Evolutionary conservation across 1,284 basidiomycete genomes (phyloP), one percentile per base, ranked within the genome.

Genomic region (Sporisorium exsertum): DNA sequence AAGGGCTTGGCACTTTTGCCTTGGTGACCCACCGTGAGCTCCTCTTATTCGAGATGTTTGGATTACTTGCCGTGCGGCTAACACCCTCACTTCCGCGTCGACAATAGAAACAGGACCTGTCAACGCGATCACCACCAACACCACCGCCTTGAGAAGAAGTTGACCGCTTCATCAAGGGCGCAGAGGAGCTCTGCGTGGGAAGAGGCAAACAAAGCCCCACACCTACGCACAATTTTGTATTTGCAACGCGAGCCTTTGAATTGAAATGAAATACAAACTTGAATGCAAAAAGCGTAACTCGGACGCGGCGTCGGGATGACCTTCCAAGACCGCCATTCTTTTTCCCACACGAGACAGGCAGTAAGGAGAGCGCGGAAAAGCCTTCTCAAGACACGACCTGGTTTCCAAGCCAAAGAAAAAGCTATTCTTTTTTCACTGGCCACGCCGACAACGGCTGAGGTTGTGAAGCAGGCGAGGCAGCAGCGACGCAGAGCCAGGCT

Each of bases 211-310:
- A 40, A 40, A 13, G 37, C 3, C 1, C 18, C 22, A 24, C 12
- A 3, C 37, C 27, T 58, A 63, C 54, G 61, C 63, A 58, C 55
- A 43, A 52, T 47, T 42, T 56, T 52, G 40, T 46, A 45, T 46
- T 26, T 24, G 33, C 18, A 35, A 52, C 5, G n/a, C 26, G n/a
- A 16, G 50, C 18, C 29, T 26, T 32, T n/a, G 29, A 29, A 29
- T 50, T 26, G 29, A 43, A 43, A 43, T 43, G n/a, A 43, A 43
- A 20, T n/a, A 12, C 35, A 7, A 35, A 35, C 35, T 35, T 9
- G 8, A 35, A 43, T 8, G n/a, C 15, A 3, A 43, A 40, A 40
- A 40, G 15, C 18, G 40, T n/a, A 43, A 20, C 40, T 20, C 7
- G 40, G 37, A 18, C 4, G 37, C 4, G 18, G 37, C 40, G 40